phyloP scores from a whole-genome alignment of 1,139 yeast species.

The Cylindricascospora bacillispora region DNA sequence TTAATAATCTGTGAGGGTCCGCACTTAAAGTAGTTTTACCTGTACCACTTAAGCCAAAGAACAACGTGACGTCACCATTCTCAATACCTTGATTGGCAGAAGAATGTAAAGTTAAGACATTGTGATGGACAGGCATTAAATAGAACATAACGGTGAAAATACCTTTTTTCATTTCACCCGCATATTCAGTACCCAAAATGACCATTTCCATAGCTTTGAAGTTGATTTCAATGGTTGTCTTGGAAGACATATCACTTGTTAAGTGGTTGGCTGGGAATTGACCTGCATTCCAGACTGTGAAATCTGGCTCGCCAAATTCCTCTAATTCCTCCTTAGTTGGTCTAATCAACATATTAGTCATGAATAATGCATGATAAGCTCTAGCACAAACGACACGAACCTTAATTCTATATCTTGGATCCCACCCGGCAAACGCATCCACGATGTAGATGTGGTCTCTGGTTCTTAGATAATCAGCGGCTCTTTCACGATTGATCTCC shows the following conservation, averaged over 20 bases:
- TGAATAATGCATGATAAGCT: conserved; percentile 95
- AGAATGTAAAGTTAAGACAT: conserved; percentile 88
- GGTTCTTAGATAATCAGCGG: conserved; percentile 92
- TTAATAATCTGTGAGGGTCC: conserved; percentile 85
- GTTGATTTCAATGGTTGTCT: conserved; percentile 92
- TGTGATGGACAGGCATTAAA: conserved; percentile 90
- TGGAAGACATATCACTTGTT: conserved; percentile 95
- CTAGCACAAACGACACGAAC: conserved; percentile 96
- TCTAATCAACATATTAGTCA: conserved; percentile 96
- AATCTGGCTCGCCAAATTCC: conserved; percentile 93
- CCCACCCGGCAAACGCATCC: conserved; percentile 99
- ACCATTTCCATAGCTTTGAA: conserved; percentile 98
- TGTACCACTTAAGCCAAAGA: conserved; percentile 95
- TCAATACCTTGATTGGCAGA: conserved; percentile 82
- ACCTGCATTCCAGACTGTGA: conserved; percentile 97
- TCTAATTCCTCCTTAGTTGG: conserved; percentile 84
- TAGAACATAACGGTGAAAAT: conserved; percentile 98
- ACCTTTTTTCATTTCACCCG: conserved; percentile 99
- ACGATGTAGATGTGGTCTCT: conserved; percentile 89
- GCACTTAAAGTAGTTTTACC: conserved; percentile 98
- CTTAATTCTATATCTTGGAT: conserved; percentile 93
- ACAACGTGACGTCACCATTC: conserved; percentile 61
- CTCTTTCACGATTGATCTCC: conserved; percentile 93
- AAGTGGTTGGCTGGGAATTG: conserved; percentile 96
- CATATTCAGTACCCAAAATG: conserved; percentile 95